Conservation (phyloP, 1,284 basidiomycete species). For the Boletus subluridellus region DNA sequence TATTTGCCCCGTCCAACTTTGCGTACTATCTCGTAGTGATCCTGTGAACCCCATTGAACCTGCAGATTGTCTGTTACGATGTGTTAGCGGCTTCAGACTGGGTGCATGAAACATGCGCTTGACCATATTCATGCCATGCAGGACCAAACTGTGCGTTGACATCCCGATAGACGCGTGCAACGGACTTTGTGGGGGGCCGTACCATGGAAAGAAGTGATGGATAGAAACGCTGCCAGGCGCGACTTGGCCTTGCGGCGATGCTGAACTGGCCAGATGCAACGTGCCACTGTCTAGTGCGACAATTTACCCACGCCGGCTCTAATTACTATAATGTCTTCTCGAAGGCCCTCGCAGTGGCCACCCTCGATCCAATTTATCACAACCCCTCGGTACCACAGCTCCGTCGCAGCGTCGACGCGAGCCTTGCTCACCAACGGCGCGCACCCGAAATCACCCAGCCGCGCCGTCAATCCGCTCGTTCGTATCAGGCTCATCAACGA, state of each 20-base stretch:
- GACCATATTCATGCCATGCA: conserved; percentile 78
- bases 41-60: conserved; percentile 93
- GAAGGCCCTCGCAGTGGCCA: conserved; percentile 51
- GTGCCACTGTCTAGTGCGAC: conserved; percentile 2
- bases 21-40: conserved; percentile 97
- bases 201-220: conserved; percentile 47
- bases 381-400: conserved; percentile 49
- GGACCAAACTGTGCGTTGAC: conserved; percentile 70
- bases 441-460: conserved; percentile 24
- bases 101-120: conserved; percentile 10
- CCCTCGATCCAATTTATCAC: conserved; percentile 44
- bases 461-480: conserved; percentile 18
- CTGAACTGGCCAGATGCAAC: conserved; percentile 12
- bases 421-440: conserved; percentile 30
- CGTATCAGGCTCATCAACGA: conserved; percentile 47
- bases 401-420: conserved; percentile 43
- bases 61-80: conserved; percentile 73
- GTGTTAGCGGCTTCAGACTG: conserved; percentile 22
- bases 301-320: conserved; percentile 31
- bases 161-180: conserved; percentile 72
- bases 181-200: conserved; percentile 63
- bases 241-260: conserved; percentile 8
- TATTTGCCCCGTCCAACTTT: conserved; percentile 98
- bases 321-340: conserved; percentile 6
- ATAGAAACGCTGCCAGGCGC: conserved; percentile 8